A percentile compares a stretch with the other conserved stretches of the same genome.
Conservation (phyloP, 345 rosid genomes). For the Camelina hispida region DNA sequence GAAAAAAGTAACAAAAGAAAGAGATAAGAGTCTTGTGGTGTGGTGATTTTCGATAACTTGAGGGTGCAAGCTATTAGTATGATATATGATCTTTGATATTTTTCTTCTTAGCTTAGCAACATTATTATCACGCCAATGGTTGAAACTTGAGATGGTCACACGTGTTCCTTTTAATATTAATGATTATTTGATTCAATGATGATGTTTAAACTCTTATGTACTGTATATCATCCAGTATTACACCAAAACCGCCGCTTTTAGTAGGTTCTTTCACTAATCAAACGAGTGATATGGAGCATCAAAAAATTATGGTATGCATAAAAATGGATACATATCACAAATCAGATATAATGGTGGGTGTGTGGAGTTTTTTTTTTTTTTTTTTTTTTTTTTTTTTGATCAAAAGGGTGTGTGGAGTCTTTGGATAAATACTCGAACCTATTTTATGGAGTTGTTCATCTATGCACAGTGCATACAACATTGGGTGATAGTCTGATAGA, state of each 20-base stretch:
- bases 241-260: neutral
- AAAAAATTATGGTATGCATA: too few species aligned
- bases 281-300: neutral
- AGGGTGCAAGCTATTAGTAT: neutral
- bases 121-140: too few species aligned
- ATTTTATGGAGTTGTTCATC: too few species aligned
- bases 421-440: too few species aligned
- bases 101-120: too few species aligned
- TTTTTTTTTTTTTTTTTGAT: too few species aligned
- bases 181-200: slow-evolving; percentile 5
- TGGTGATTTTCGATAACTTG: slow-evolving; percentile 7
- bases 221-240: neutral
- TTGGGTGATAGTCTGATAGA: too few species aligned
- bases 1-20: neutral
- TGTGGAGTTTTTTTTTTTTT: too few species aligned
- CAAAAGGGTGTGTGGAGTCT: too few species aligned
- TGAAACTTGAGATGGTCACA: neutral
- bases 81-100: neutral
- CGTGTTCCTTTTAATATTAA: neutral
- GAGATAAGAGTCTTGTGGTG: slow-evolving; percentile 8
- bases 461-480: too few species aligned
- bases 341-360: too few species aligned
- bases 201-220: neutral
- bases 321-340: too few species aligned
- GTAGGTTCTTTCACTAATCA: neutral